A percentile compares a stretch with the other conserved stretches of the same genome.
Evolutionary conservation across 768 basidiomycete species (phyloP).

Genomic region (Obba rivulosa): DNA sequence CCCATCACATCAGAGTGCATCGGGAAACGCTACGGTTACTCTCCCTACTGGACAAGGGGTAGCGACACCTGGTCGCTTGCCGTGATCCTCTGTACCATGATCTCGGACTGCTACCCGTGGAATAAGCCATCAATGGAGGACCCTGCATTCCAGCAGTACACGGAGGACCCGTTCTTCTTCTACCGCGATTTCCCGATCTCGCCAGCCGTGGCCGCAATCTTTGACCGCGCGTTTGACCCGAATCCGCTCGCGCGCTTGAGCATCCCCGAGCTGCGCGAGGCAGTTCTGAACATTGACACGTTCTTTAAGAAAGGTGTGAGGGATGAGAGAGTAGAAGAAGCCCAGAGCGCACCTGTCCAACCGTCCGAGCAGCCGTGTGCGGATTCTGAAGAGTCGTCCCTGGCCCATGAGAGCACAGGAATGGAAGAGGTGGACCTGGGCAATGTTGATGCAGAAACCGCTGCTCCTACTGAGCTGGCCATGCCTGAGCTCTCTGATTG

Average conservation of each 20-base stretch:
- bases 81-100: conserved; percentile 45
- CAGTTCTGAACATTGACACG: conserved; percentile 48
- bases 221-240: conserved; percentile 53
- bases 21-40: conserved; percentile 3
- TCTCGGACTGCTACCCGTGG: conserved; percentile 49
- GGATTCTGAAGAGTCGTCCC: too few relatives aligned
- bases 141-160: conserved; percentile 39
- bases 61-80: conserved; percentile 24
- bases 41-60: conserved; percentile 22
- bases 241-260: conserved; percentile 58
- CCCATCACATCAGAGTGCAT: conserved; percentile 14
- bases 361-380: too few relatives aligned
- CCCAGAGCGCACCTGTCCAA: too few relatives aligned
- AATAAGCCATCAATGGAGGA: conserved; percentile 40
- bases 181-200: conserved; percentile 47
- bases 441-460: too few relatives aligned
- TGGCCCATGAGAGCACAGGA: too few relatives aligned
- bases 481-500: too few relatives aligned
- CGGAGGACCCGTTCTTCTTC: conserved; percentile 41
- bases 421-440: too few relatives aligned
- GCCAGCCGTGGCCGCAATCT: conserved; percentile 35
- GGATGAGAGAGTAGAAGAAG: background rate
- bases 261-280: conserved; percentile 53
- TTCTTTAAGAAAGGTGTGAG: conserved; percentile 44
- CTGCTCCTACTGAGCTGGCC: too few relatives aligned